phyloP scores from a whole-genome alignment of 2,329 filamentous ascomycete genomes.

The Talaromyces piceae region DNA sequence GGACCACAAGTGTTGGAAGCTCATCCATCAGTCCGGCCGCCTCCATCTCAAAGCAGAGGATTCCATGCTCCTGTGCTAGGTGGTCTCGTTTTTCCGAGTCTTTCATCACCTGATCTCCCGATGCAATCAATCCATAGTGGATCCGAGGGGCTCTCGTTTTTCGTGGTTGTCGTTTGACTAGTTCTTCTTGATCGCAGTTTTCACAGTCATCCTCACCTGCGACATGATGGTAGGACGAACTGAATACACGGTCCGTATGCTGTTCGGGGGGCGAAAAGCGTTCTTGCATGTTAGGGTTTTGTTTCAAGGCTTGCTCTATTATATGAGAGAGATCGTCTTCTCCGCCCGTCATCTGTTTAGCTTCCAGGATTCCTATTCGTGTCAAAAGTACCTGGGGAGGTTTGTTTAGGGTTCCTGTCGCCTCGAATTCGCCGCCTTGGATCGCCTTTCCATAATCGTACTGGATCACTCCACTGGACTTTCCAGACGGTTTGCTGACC shows the following conservation, averaged over 20 bases:
- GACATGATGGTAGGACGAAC: background rate
- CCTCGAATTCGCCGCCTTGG: constrained; percentile 2
- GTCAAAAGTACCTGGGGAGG: constrained; percentile 1
- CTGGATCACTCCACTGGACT: background rate
- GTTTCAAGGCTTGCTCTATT: constrained; percentile 4
- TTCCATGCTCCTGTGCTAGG: constrained; percentile 3
- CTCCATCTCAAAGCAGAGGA: constrained; percentile 18
- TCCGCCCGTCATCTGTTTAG: background rate
- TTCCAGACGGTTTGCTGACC: constrained; percentile 10
- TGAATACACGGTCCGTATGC: background rate
- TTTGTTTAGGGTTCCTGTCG: background rate
- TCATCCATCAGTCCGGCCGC: constrained; percentile 19
- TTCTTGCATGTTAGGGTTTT: constrained; percentile 1
- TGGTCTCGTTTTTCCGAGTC: background rate
- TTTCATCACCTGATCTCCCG: background rate
- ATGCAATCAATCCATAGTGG: constrained; percentile 1
- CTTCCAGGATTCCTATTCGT: background rate
- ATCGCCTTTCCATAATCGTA: constrained; percentile 2
- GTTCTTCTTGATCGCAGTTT: background rate
- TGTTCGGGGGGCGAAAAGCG: background rate
- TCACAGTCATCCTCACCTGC: background rate
- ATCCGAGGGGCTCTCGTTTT: background rate
- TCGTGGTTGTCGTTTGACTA: background rate
- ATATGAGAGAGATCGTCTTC: background rate
- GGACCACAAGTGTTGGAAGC: constrained; percentile 31